Conservation (phyloP, 768 basidiomycete species). For the Tremella yokohamensis region DNA sequence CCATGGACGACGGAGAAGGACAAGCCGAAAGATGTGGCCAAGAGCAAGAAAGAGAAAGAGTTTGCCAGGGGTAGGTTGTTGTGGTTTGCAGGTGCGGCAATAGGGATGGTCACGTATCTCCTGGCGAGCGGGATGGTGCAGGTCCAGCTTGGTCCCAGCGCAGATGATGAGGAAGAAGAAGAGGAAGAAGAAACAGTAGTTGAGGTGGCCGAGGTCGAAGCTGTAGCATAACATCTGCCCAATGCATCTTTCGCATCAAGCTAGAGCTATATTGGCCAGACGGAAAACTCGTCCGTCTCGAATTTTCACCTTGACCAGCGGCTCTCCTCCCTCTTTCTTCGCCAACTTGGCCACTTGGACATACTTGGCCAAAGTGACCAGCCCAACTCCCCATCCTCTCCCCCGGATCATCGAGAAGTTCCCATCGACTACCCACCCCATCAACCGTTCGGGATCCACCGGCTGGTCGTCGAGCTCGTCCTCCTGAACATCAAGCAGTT, state of each 20-base stretch:
- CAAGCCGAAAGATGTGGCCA: conserved; percentile 8
- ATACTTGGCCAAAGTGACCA: conserved; percentile 58
- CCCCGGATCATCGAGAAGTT: conserved; percentile 76
- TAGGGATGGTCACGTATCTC: conserved; percentile 40
- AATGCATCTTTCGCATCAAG: neutral
- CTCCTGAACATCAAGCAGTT: neutral
- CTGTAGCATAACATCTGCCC: conserved; percentile 9
- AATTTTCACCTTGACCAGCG: neutral
- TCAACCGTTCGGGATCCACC: conserved; percentile 55
- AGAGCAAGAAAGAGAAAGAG: conserved; percentile 27
- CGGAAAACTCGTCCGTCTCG: neutral
- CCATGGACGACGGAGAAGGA: neutral
- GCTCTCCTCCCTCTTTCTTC: neutral
- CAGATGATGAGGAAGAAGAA: conserved; percentile 19
- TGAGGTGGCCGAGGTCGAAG: conserved; percentile 12
- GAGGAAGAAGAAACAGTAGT: conserved; percentile 13
- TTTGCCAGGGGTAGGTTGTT: conserved; percentile 39
- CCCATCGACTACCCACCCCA: conserved; percentile 83
- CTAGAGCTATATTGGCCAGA: neutral
- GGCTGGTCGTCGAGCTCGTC: neutral
- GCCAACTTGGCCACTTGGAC: conserved; percentile 5
- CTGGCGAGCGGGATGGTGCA: conserved; percentile 35
- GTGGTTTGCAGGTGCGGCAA: conserved; percentile 38
- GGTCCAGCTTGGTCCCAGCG: conserved; percentile 9
- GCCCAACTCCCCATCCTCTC: conserved; percentile 71